Percentiles rank a stretch among this genome's conserved stretches.
Evolutionary conservation across 192 early-diverging fungal species (phyloP).

Genomic region (Podila epicladia): DNA sequence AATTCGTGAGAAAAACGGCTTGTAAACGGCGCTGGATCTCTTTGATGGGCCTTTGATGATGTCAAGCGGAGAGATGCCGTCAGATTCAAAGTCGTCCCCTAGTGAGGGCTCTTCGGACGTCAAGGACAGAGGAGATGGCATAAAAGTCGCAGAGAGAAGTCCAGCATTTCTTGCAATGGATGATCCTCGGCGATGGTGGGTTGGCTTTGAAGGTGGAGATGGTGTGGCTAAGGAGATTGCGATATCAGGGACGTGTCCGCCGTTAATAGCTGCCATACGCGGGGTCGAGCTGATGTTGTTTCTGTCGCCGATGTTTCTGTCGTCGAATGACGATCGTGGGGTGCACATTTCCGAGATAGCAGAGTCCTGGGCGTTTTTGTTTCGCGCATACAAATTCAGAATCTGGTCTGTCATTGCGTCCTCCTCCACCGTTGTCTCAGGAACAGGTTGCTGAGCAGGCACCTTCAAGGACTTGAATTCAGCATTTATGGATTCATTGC

Average conservation of each 20-base stretch:
- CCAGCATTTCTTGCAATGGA: slow-evolving; percentile 1
- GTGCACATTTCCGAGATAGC: too few relatives aligned
- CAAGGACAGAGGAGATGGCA: background rate
- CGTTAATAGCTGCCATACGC: background rate
- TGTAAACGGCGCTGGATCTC: too few relatives aligned
- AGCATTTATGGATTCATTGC: slow-evolving; percentile 7
- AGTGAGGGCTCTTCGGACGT: background rate
- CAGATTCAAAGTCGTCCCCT: too few relatives aligned
- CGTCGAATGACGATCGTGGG: too few relatives aligned
- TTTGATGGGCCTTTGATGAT: too few relatives aligned
- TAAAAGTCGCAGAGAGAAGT: background rate
- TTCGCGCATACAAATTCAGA: too few relatives aligned
- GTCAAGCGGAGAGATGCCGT: too few relatives aligned
- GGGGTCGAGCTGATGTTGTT: background rate
- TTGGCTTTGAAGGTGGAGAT: slow-evolving; percentile 3
- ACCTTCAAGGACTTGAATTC: slow-evolving; percentile 26
- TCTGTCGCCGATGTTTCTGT: background rate
- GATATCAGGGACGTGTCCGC: slow-evolving; percentile 22
- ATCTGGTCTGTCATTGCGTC: too few relatives aligned
- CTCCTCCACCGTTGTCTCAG: background rate
- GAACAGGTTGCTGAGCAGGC: background rate
- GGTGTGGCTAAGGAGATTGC: slow-evolving; percentile 22
- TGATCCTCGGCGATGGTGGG: slow-evolving; percentile 11
- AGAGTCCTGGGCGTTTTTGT: too few relatives aligned
- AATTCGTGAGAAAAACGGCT: too few relatives aligned